Evolutionary conservation across 192 early-diverging fungal genomes (phyloP).

Genomic region (Paraglomus brasilianum): DNA sequence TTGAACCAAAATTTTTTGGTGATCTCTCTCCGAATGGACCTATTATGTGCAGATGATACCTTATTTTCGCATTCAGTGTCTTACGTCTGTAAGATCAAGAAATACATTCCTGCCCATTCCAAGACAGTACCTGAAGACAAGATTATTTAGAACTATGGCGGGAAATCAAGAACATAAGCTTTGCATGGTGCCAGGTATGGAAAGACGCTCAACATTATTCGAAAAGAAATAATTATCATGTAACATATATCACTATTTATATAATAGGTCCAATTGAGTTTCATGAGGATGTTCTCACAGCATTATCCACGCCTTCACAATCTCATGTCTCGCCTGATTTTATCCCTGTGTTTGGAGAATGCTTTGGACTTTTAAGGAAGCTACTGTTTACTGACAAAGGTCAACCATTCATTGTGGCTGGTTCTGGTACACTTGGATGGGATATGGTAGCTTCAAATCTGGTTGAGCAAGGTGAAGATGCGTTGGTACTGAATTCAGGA

Average conservation of each 20-base stretch:
- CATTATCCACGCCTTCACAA: constrained; percentile 86
- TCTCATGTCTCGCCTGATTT: constrained; percentile 92
- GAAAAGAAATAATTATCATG: no score
- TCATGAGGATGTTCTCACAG: constrained; percentile 77
- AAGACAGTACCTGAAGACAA: no score
- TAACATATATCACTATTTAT: neutral
- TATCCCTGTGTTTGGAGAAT: constrained; percentile 81
- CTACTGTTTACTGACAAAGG: constrained; percentile 75
- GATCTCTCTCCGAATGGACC: no score
- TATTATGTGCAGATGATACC: no score
- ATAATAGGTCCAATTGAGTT: constrained; percentile 90
- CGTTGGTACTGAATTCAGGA: constrained; percentile 87
- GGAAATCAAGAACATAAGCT: constrained; percentile 21
- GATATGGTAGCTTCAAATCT: constrained; percentile 93
- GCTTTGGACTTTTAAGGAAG: constrained; percentile 80
- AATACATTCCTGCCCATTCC: no score
- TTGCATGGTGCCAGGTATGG: constrained; percentile 29
- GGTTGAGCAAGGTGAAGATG: constrained; percentile 83
- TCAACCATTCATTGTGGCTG: constrained; percentile 94
- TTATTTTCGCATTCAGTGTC: no score
- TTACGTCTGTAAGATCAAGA: no score
- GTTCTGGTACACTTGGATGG: constrained; percentile 98
- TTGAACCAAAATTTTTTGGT: no score
- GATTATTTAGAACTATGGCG: neutral
- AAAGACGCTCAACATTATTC: no score